These are phyloP conservation scores for Thalia dealbata DNA, from an alignment of 176 grass and related monocot species.

Conservation along the genomic window DNA sequence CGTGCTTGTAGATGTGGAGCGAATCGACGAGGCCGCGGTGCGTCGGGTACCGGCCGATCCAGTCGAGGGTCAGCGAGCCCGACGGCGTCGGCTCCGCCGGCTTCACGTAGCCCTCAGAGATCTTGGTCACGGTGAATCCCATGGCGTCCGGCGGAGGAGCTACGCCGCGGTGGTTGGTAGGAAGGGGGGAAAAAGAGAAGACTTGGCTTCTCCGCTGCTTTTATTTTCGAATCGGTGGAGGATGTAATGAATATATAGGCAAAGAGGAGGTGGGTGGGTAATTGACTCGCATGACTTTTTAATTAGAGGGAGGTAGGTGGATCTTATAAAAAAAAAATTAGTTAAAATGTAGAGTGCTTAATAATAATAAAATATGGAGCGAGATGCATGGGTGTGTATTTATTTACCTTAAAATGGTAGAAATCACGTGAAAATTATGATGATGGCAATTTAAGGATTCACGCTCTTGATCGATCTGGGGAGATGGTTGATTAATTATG, in stretches of 20 bases:
- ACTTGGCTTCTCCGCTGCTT: neutral
- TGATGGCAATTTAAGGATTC: too few relatives aligned
- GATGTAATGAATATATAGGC: neutral
- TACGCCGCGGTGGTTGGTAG: neutral
- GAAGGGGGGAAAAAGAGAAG: neutral
- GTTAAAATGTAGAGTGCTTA: too few relatives aligned
- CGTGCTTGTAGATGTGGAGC: constrained; percentile 4
- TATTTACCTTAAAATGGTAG: too few relatives aligned
- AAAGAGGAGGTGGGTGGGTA: neutral
- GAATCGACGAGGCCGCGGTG: constrained; percentile 17
- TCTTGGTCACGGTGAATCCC: constrained; percentile 9
- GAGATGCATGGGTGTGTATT: too few relatives aligned
- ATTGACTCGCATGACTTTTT: too few relatives aligned
- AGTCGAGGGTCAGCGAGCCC: constrained; percentile 1
- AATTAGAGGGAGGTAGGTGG: too few relatives aligned
- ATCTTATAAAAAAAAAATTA: too few relatives aligned
- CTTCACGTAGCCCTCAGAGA: neutral
- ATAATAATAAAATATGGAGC: too few relatives aligned
- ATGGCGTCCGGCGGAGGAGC: neutral
- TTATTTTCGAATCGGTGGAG: neutral
- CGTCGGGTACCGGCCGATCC: constrained; percentile 18
- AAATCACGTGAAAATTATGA: too few relatives aligned
- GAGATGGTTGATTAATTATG: too few relatives aligned
- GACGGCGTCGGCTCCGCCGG: neutral
- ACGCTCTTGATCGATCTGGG: too few relatives aligned